Conservation (phyloP, 176 grass and related monocot species). For the Pontederia crassipes region DNA sequence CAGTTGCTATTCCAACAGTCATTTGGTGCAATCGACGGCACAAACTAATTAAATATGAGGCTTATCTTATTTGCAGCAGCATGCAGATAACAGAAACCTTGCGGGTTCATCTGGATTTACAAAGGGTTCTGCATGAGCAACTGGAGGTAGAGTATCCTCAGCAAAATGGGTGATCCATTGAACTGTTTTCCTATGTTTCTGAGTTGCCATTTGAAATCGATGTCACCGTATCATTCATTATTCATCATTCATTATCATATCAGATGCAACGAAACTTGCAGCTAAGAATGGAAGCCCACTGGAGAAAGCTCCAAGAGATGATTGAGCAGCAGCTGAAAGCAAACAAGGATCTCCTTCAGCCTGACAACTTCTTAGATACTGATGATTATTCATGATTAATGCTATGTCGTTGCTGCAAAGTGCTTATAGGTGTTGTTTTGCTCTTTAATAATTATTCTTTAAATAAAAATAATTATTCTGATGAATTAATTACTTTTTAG, state of each 20-base stretch:
- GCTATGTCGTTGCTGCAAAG: too few relatives aligned
- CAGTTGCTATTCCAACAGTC: too few relatives aligned
- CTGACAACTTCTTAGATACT: constrained; percentile 12
- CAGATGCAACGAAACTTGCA: constrained; percentile 72
- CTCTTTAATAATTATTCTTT: too few relatives aligned
- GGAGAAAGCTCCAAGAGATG: constrained; percentile 66
- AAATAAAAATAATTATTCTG: too few relatives aligned
- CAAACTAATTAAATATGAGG: too few relatives aligned
- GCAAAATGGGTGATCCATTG: too few relatives aligned
- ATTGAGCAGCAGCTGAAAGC: constrained; percentile 70
- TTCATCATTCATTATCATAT: not conserved
- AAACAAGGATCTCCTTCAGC: constrained; percentile 20
- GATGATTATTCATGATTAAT: too few relatives aligned
- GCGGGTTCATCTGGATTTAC: constrained; percentile 68
- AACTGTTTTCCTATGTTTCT: too few relatives aligned
- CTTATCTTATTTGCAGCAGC: constrained; percentile 45
- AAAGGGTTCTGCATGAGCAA: constrained; percentile 84
- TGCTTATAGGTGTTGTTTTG: too few relatives aligned
- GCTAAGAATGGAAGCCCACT: constrained; percentile 72
- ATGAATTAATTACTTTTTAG: too few relatives aligned
- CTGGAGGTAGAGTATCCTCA: constrained; percentile 59
- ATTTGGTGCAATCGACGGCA: too few relatives aligned
- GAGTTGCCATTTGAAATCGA: not conserved
- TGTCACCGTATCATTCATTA: not conserved
- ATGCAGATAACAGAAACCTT: constrained; percentile 73